Evolutionary conservation across 306 rosid genomes (phyloP).

Genomic region (Dicorynia guianensis): DNA sequence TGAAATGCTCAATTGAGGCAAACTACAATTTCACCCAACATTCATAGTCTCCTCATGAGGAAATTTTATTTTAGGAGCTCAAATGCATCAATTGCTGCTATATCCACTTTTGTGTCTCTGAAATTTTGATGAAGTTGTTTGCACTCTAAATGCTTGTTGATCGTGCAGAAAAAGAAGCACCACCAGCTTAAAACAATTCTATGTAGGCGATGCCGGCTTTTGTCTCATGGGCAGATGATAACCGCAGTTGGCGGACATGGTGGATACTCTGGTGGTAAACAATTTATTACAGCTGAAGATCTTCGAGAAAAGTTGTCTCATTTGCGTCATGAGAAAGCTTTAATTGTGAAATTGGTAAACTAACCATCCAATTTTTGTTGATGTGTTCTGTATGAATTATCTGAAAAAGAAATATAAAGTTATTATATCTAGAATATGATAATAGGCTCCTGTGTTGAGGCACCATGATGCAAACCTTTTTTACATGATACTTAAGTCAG

Average conservation of each 20-base stretch:
- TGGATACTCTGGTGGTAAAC: constrained; percentile 88
- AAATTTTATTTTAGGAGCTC: neutral
- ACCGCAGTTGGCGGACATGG: constrained; percentile 98
- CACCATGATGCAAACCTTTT: constrained; percentile 4
- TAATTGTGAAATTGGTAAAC: constrained; percentile 82
- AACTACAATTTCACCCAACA: neutral
- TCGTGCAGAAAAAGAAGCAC: constrained; percentile 88
- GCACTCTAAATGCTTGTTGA: neutral
- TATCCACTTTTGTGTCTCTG: neutral
- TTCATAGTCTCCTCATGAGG: neutral
- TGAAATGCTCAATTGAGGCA: neutral
- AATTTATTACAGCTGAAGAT: constrained; percentile 79
- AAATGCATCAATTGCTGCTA: neutral
- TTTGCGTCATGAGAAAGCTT: constrained; percentile 74
- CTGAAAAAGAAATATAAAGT: constrained; percentile 1
- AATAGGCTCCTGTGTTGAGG: neutral
- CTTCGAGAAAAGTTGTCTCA: constrained; percentile 85
- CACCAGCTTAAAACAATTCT: constrained; percentile 86
- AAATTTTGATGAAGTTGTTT: neutral
- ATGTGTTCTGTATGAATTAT: constrained; percentile 12
- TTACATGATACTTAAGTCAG: neutral
- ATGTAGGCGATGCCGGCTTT: constrained; percentile 80
- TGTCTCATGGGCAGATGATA: constrained; percentile 93
- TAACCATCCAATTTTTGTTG: constrained; percentile 11
- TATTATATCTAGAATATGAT: neutral